These are phyloP conservation scores for Arabidopsis lyrata DNA, from an alignment of 441 rosid species.

Conservation along the genomic window DNA sequence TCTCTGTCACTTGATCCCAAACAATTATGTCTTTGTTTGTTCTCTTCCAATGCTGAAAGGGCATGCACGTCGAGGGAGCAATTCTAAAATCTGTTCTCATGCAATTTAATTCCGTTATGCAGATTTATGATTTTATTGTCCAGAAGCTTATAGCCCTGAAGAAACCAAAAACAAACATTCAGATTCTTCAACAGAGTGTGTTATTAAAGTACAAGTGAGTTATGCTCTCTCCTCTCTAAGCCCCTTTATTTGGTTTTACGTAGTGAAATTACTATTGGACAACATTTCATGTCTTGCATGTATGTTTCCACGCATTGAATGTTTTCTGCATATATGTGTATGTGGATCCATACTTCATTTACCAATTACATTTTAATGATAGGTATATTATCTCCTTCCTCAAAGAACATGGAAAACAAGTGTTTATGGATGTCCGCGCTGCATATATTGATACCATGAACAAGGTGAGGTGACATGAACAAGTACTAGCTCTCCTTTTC, in stretches of 20 bases:
- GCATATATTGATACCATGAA: slow-evolving; percentile 99
- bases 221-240: slow-evolving; percentile 18
- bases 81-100: slow-evolving; percentile 17
- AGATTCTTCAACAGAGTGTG: slow-evolving; percentile 98
- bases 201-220: slow-evolving; percentile 94
- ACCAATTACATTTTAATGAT: slow-evolving; percentile 27
- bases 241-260: slow-evolving; percentile 12
- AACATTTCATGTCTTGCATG: slow-evolving; percentile 20
- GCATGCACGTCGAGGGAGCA: slow-evolving; percentile 26
- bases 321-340: neutral
- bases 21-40: neutral
- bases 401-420: slow-evolving; percentile 94
- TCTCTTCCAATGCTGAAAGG: slow-evolving; percentile 28
- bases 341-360: slow-evolving; percentile 19
- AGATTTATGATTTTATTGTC: slow-evolving; percentile 97
- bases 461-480: slow-evolving; percentile 61
- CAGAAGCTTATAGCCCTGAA: slow-evolving; percentile 98
- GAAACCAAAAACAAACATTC: slow-evolving; percentile 99
- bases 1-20: slow-evolving; percentile 34
- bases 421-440: slow-evolving; percentile 87
- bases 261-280: slow-evolving; percentile 11
- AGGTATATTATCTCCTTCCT: slow-evolving; percentile 91
- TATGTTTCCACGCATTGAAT: neutral
- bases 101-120: slow-evolving; percentile 32
- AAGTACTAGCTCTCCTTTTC: slow-evolving; percentile 3